Evolutionary conservation across 2,329 filamentous ascomycete species (phyloP).

Genomic region (Pestalotiopsis fici): DNA sequence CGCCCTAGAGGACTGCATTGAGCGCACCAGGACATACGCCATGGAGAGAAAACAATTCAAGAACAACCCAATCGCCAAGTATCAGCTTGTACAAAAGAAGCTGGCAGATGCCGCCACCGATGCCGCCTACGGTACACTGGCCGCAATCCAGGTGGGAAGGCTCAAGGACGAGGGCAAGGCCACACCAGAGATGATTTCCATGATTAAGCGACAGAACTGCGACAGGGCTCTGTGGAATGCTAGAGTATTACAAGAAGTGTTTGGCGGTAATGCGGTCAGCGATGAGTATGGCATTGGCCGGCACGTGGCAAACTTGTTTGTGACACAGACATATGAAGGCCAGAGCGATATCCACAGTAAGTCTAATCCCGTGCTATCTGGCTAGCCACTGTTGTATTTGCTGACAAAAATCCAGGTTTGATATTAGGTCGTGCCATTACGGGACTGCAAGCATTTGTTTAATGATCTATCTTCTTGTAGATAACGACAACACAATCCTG

Average conservation of each 20-base stretch:
- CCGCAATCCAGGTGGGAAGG: constrained; percentile 85
- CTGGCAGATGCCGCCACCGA: constrained; percentile 90
- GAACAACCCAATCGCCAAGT: constrained; percentile 89
- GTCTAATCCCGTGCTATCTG: constrained; percentile 33
- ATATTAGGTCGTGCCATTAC: constrained; percentile 69
- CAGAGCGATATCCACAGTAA: constrained; percentile 96
- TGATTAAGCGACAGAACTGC: constrained; percentile 98
- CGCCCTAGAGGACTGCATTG: constrained; percentile 88
- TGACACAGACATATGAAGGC: constrained; percentile 97
- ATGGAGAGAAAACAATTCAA: constrained; percentile 96
- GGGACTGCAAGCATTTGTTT: constrained; percentile 73
- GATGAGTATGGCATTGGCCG: constrained; percentile 95
- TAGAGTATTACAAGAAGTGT: constrained; percentile 85
- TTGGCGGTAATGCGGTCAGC: constrained; percentile 96
- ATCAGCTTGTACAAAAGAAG: constrained; percentile 98
- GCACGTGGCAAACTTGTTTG: constrained; percentile 94
- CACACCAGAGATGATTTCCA: constrained; percentile 91
- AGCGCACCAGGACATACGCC: constrained; percentile 80
- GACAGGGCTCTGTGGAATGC: constrained; percentile 83
- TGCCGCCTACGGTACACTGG: constrained; percentile 86
- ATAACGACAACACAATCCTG: background rate
- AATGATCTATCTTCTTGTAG: constrained; percentile 16
- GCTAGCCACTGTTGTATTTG: background rate
- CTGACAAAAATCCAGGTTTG: constrained; percentile 50
- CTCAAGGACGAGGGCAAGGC: constrained; percentile 90